Base-by-base conservation (phyloP, 1,139 yeast genomes). In the Yamadazyma membranifaciens region DNA sequence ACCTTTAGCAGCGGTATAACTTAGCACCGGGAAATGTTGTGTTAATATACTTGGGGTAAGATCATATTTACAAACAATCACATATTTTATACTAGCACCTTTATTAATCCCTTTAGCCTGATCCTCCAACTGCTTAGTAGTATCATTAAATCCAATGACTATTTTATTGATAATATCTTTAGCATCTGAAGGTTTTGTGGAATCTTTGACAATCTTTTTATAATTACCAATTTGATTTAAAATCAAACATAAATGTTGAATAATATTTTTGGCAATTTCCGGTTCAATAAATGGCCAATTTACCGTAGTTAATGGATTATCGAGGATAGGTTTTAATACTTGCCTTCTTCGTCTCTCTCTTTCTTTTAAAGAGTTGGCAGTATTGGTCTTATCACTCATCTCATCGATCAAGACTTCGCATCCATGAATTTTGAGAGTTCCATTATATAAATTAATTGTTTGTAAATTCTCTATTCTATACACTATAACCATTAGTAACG, bases 251-350 rank as follows among this genome's bases (percentile, higher is more conserved):
- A 81, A 55, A 13, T 68, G 58, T 16, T 75, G 76, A 9, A 73
- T 37, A 3, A 80, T 58, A 39, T 65, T 66, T 1, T 46, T 43
- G 3, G 73, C 71, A 1, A 60, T 45, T 4, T 64, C 58, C 1
- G 71, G 70, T 2, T 64, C 69, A 1, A 80, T 59, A 26, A 58
- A 57, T 1, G 86, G 86, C 81, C 85, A 81, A 37, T 63, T 63
- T 1, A 73, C 63, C 40, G 67, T 70, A 0, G 83, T 74, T 51
- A 63, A 80, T 3, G 87, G 85, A 47, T 78, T 80, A 29, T 80
- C 81, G 15, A 81, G 63, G 4, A 81, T 65, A 0, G 87, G 84
- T 52, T 79, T 81, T 56, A 76, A 78, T 3, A 80, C 77, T 45
- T 77, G 80, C 40, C 72, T 63, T 40, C 75, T 63, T 47, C 71